Evolutionary conservation across 441 rosid genomes (phyloP), one percentile per base, ranked within the genome.

Genomic region (Croton laevigatus): DNA sequence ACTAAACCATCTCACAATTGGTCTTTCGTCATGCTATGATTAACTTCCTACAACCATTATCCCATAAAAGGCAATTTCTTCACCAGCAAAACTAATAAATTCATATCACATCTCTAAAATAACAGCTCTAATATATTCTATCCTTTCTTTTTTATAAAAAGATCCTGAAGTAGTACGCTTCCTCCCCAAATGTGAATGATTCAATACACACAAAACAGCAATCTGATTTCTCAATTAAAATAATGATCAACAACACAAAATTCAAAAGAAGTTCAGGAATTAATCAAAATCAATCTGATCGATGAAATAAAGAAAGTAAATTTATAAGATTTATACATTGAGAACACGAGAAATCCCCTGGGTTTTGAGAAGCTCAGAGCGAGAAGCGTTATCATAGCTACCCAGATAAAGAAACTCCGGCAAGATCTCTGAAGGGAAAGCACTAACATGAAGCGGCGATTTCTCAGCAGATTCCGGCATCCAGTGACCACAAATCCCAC

Each of bases 351-450:
- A 79, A 55, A 94, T 90, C 63, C 99, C 94, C 65, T 84, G 96
- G 69, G 96, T 76, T 79, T 90, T 90, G 71, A 94, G 99, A 52
- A 94, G 83, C 81, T 89, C 99, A 8, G 99, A 88, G 68, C 96
- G 94, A 53, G 99, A 94, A 49, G 98, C 99, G 89, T 94, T 88
- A 76, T 94, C 93, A 83, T 94, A 94, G 82, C 96, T 90, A 0
- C 99, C 99, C 75, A 94, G 77, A 71, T 86, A 94, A 37, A 94
- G 96, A 78, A 94, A 94, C 64, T 89, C 87, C 37, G 97, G 94
- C 78, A 94, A 76, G 83, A 94, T 90, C 98, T 86, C 91, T 11
- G 97, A 83, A 8, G 98, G 96, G 62, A 94, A 94, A 36, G 97
- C 97, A 69, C 97, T 89, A 80, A 88, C 68, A 55, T 92, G 87